A percentile compares a stretch with the other conserved stretches of the same genome.
phyloP scores from a whole-genome alignment of 345 rosid genomes.

The Melaleuca alternifolia region DNA sequence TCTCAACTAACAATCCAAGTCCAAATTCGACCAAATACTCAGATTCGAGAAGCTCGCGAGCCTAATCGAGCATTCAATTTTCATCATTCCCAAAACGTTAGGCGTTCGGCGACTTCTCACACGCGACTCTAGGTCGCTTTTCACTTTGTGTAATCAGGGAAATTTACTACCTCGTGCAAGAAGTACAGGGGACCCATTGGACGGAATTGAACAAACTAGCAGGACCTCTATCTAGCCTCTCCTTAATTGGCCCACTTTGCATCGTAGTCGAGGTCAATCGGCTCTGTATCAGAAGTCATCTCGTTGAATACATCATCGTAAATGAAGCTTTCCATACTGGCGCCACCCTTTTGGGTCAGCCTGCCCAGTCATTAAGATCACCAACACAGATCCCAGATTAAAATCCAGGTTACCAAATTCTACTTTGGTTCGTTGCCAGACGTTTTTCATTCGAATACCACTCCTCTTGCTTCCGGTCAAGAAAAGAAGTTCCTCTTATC shows the following conservation, averaged over 20 bases:
- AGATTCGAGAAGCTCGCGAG: background rate
- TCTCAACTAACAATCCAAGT: background rate
- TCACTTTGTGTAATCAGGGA: rapidly evolving
- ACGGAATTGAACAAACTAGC: background rate
- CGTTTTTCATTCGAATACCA: no score
- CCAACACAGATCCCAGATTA: no score
- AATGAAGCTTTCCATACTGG: no score
- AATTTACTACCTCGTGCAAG: background rate
- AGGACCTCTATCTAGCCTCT: background rate
- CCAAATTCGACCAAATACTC: background rate
- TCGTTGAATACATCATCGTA: background rate
- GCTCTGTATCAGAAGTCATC: background rate
- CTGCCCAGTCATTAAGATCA: no score
- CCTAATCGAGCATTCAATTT: background rate
- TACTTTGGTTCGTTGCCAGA: no score
- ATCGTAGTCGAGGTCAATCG: background rate
- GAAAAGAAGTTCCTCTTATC: no score
- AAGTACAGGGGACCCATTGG: background rate
- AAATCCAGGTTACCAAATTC: no score
- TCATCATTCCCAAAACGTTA: background rate
- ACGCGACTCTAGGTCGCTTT: background rate
- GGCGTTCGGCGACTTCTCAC: background rate
- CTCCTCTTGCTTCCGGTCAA: no score
- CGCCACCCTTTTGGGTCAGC: no score
- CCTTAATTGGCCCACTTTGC: background rate